phyloP scores from a whole-genome alignment of 2,329 filamentous ascomycete species.

The Stachybotrys elegans region DNA sequence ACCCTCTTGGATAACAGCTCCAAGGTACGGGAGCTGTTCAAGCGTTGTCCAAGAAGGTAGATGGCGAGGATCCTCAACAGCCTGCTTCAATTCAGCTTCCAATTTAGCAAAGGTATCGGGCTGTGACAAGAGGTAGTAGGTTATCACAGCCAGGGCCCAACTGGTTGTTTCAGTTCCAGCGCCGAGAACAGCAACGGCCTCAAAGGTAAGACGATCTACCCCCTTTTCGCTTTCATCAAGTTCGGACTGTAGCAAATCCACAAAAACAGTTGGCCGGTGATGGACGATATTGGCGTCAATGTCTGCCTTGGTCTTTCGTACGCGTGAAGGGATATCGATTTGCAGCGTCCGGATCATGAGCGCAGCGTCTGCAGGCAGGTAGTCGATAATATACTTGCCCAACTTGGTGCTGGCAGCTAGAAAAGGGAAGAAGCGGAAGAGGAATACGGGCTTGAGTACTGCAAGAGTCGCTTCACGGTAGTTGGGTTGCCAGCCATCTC shows the following conservation, averaged over 20 bases:
- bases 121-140: slow-evolving; percentile 26
- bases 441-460: slow-evolving; percentile 21
- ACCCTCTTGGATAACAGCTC: slow-evolving; percentile 30
- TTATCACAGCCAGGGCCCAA: slow-evolving; percentile 22
- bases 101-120: slow-evolving; percentile 20
- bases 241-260: slow-evolving; percentile 20
- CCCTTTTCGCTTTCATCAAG: slow-evolving; percentile 31
- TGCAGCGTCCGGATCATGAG: slow-evolving; percentile 10
- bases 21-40: slow-evolving; percentile 28
- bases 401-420: slow-evolving; percentile 2
- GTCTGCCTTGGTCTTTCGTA: slow-evolving; percentile 8
- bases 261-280: slow-evolving; percentile 10
- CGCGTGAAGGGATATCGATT: slow-evolving; percentile 8
- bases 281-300: slow-evolving; percentile 4
- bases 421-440: slow-evolving; percentile 11
- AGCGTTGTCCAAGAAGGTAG: slow-evolving; percentile 21
- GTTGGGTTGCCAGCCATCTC: not conserved
- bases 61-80: slow-evolving; percentile 18
- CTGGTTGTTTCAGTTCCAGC: slow-evolving; percentile 31
- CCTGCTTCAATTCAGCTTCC: slow-evolving; percentile 18
- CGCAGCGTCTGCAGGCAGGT: slow-evolving; percentile 7
- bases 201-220: slow-evolving; percentile 22
- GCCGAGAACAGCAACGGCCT: slow-evolving; percentile 26
- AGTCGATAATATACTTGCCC: slow-evolving; percentile 8
- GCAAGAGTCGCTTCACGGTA: slow-evolving; percentile 22